Percentiles rank a stretch among this genome's conserved stretches.
Evolutionary conservation across 2,329 filamentous ascomycete species (phyloP).

Genomic region (Samsoniella hepiali): DNA sequence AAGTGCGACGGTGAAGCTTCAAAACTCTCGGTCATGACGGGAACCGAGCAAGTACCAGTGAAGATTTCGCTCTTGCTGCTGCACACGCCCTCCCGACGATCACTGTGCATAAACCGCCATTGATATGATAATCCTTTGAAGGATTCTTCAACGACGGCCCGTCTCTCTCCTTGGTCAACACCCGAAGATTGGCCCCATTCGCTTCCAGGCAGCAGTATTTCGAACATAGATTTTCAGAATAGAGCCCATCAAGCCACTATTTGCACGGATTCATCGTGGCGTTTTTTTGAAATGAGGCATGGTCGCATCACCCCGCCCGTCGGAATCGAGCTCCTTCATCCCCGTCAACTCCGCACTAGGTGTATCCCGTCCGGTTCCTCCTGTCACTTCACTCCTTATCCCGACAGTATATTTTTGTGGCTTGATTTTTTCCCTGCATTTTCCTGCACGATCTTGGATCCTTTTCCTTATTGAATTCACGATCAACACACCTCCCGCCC

Average conservation of each 20-base stretch:
- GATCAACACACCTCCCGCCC: slow-evolving; percentile 2
- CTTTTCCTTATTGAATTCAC: background rate
- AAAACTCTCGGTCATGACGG: background rate
- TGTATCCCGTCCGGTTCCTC: slow-evolving; percentile 15
- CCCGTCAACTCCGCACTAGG: slow-evolving; percentile 5
- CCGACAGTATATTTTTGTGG: background rate
- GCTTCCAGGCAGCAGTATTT: slow-evolving; percentile 13
- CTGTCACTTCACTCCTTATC: background rate
- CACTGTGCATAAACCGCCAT: background rate
- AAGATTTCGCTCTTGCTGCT: background rate
- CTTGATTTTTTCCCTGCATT: background rate
- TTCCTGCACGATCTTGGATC: background rate
- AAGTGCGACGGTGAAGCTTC: slow-evolving; percentile 8
- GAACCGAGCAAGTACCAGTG: background rate
- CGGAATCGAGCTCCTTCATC: background rate
- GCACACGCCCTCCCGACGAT: slow-evolving; percentile 10
- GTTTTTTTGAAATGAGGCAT: background rate
- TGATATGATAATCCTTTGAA: background rate
- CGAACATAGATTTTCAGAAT: no score
- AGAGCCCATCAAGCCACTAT: background rate
- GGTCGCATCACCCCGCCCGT: background rate
- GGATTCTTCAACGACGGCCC: background rate
- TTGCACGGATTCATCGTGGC: background rate
- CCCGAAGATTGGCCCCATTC: background rate
- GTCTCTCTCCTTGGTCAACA: background rate